These are phyloP conservation scores for Cladosporium sp. DNA, from an alignment of 2,329 filamentous ascomycete genomes.

Conservation along the genomic window DNA sequence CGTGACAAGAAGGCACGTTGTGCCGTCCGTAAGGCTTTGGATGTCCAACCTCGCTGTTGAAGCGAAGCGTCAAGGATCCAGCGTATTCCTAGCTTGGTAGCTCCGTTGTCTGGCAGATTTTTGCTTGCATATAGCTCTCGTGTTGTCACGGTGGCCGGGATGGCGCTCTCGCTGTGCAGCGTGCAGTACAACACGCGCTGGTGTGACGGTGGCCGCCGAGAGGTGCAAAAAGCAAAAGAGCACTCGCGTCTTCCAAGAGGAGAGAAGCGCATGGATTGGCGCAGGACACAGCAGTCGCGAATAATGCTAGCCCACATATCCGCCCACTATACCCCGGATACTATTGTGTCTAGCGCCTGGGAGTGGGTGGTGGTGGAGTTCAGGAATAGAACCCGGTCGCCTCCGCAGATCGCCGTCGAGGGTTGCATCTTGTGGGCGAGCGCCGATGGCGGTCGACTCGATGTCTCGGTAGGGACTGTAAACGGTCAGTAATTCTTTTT, in stretches of 20 bases:
- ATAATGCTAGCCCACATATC: background rate
- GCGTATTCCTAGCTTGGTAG: background rate
- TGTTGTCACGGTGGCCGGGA: slow-evolving; percentile 8
- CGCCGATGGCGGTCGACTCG: background rate
- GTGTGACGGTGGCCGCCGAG: slow-evolving; percentile 6
- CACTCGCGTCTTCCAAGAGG: background rate
- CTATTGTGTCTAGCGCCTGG: background rate
- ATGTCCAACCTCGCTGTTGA: background rate
- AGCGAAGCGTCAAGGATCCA: background rate
- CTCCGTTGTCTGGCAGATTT: slow-evolving; percentile 3
- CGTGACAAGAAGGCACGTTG: slow-evolving; percentile 6
- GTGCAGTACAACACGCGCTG: background rate
- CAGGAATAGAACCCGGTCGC: slow-evolving; percentile 5
- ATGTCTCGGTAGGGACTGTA: background rate
- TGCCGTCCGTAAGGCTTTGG: background rate
- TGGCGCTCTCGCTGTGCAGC: background rate
- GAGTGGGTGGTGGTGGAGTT: slow-evolving; percentile 1
- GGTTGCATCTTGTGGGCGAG: background rate
- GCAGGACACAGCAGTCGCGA: background rate
- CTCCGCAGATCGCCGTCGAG: slow-evolving; percentile 6
- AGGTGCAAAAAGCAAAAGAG: no score
- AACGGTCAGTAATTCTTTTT: background rate
- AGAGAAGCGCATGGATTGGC: background rate
- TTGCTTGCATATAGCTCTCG: background rate
- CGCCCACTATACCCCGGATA: slow-evolving; percentile 10